These are phyloP conservation scores for Scorias spongiosa DNA, from an alignment of 2,329 filamentous ascomycete genomes.

Conservation along the genomic window DNA sequence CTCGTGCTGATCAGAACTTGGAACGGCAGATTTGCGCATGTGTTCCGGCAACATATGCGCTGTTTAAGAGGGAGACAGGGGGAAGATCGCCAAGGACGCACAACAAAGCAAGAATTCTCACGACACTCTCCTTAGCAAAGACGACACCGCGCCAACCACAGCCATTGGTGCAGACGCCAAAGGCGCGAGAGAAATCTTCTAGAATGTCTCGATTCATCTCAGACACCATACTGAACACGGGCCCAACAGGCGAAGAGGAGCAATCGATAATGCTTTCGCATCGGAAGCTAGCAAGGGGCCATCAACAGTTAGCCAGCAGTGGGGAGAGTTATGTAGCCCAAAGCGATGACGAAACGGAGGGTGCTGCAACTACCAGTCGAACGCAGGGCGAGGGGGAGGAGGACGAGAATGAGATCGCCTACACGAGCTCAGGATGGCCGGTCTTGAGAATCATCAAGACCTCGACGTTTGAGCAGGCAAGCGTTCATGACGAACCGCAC, in stretches of 20 bases:
- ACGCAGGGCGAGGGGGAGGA: not conserved
- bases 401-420: not conserved
- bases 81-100: no score
- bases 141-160: no score
- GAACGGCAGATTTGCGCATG: constrained; percentile 22
- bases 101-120: no score
- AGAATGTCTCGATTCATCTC: no score
- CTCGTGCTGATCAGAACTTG: not conserved
- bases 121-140: no score
- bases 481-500: not conserved
- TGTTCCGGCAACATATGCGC: constrained; percentile 21
- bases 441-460: not conserved
- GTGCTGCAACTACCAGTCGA: not conserved
- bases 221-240: no score
- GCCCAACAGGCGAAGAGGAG: no score
- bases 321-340: not conserved
- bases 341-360: no score
- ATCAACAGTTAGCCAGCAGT: not conserved
- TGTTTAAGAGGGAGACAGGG: constrained; percentile 6
- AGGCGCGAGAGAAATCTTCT: no score
- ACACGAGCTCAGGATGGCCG: not conserved
- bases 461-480: not conserved
- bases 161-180: no score
- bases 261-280: no score
- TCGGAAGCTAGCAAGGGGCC: not conserved